Conservation (phyloP, 305 asterid genomes). For the Ajuga reptans region DNA sequence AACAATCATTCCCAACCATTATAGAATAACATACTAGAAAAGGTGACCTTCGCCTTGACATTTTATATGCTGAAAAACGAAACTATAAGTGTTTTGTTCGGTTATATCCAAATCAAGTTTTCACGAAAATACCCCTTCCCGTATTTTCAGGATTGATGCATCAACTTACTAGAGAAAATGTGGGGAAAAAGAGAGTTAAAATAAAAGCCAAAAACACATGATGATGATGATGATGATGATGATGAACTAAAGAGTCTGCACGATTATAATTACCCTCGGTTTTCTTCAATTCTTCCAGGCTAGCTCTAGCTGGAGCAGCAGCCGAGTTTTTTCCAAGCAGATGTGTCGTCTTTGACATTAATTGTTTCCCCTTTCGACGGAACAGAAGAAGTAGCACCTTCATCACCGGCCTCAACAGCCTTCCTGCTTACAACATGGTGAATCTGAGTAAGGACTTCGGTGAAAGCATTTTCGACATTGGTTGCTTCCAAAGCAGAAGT, state of each 20-base stretch:
- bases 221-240: constrained; percentile 21
- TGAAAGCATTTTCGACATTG: constrained; percentile 59
- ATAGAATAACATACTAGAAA: constrained; percentile 17
- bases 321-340: constrained; percentile 54
- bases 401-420: constrained; percentile 69
- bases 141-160: constrained; percentile 22
- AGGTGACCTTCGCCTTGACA: constrained; percentile 1
- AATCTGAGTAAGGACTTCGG: constrained; percentile 62
- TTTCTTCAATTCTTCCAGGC: neutral
- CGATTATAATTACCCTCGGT: constrained; percentile 12
- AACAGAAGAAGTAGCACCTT: constrained; percentile 48
- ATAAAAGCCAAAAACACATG: neutral
- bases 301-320: constrained; percentile 59
- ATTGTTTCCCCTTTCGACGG: constrained; percentile 64
- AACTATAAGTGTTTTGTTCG: constrained; percentile 15
- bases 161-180: constrained; percentile 8
- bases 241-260: constrained; percentile 15
- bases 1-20: constrained; percentile 13
- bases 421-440: constrained; percentile 48
- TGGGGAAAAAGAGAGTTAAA: neutral
- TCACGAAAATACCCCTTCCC: constrained; percentile 25
- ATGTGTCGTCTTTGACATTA: constrained; percentile 43
- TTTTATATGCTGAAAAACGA: constrained; percentile 17
- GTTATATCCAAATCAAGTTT: constrained; percentile 1
- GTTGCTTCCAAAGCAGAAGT: constrained; percentile 79